Evolutionary conservation across 176 grass and related monocot genomes (phyloP).

Genomic region (Alopecurus myosuroides): DNA sequence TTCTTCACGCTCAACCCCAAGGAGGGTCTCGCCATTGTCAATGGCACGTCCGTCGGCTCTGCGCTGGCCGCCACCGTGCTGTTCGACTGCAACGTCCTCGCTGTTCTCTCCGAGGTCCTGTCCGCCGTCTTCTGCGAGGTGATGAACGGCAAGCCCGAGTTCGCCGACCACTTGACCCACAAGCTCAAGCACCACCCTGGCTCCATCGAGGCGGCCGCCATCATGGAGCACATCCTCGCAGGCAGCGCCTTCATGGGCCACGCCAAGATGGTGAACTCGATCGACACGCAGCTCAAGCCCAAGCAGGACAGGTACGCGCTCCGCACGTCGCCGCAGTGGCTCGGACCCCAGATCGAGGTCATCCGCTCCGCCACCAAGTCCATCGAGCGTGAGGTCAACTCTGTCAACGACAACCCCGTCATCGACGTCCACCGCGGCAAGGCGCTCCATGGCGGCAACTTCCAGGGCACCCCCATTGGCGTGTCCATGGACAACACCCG

Average conservation of each 20-base stretch:
- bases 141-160: slow-evolving; percentile 95
- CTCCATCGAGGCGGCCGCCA: slow-evolving; percentile 86
- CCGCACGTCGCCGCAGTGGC: slow-evolving; percentile 97
- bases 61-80: slow-evolving; percentile 75
- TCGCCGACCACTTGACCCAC: slow-evolving; percentile 85
- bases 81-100: slow-evolving; percentile 72
- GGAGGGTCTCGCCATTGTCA: slow-evolving; percentile 90
- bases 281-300: slow-evolving; percentile 76
- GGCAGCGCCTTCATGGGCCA: slow-evolving; percentile 85
- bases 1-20: slow-evolving; percentile 95
- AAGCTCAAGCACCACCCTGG: slow-evolving; percentile 99
- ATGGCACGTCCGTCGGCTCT: slow-evolving; percentile 86
- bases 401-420: slow-evolving; percentile 94
- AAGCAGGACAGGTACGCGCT: slow-evolving; percentile 97
- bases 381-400: slow-evolving; percentile 98
- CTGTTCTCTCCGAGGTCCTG: slow-evolving; percentile 68
- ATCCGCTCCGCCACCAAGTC: slow-evolving; percentile 82
- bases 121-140: slow-evolving; percentile 92
- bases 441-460: slow-evolving; percentile 92
- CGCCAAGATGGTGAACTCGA: slow-evolving; percentile 72
- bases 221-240: slow-evolving; percentile 87
- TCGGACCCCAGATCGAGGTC: slow-evolving; percentile 91
- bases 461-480: slow-evolving; percentile 91
- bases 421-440: slow-evolving; percentile 84
- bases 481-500: slow-evolving; percentile 98